A percentile compares a stretch with the other conserved stretches of the same genome.
phyloP scores from a whole-genome alignment of 805 yeast species.

The Saturnispora galanensis region DNA sequence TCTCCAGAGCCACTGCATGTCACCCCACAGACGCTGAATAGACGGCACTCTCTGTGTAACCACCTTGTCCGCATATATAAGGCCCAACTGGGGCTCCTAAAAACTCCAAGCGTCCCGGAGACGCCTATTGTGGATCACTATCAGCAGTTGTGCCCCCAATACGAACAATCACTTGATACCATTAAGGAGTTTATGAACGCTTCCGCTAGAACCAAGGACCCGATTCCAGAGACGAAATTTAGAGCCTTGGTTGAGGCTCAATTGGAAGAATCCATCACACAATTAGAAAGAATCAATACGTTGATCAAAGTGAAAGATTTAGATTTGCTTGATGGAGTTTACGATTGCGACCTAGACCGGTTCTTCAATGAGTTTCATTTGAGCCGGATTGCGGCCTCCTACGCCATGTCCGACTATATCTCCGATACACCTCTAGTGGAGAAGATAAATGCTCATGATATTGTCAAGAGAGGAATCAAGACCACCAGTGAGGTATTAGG shows the following conservation, averaged over 20 bases:
- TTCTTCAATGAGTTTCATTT: constrained; percentile 20
- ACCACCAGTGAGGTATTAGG: constrained; percentile 18
- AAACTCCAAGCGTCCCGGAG: not conserved
- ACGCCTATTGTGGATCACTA: constrained; percentile 9
- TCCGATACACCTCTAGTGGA: constrained; percentile 13
- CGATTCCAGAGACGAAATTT: constrained; percentile 8
- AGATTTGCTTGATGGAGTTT: constrained; percentile 15
- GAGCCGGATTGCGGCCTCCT: constrained; percentile 20
- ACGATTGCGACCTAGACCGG: constrained; percentile 14
- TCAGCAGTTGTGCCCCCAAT: not conserved
- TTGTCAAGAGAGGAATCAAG: constrained; percentile 15
- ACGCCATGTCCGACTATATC: constrained; percentile 18
- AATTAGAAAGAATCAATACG: constrained; percentile 11
- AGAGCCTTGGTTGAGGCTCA: constrained; percentile 4
- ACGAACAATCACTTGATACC: not conserved
- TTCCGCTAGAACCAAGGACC: not conserved
- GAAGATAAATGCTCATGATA: constrained; percentile 8
- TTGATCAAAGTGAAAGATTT: constrained; percentile 12
- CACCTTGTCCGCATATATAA: constrained; percentile 8
- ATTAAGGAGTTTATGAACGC: constrained; percentile 1
- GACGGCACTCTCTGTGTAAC: constrained; percentile 7
- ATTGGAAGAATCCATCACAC: constrained; percentile 8
- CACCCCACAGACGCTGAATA: constrained; percentile 11
- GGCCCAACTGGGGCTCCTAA: constrained; percentile 9
- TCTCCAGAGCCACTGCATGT: constrained; percentile 5